Percentiles rank a stretch among this genome's conserved stretches.
phyloP scores from a whole-genome alignment of 2,329 filamentous ascomycete genomes.

The Mollisiaceae sp. region DNA sequence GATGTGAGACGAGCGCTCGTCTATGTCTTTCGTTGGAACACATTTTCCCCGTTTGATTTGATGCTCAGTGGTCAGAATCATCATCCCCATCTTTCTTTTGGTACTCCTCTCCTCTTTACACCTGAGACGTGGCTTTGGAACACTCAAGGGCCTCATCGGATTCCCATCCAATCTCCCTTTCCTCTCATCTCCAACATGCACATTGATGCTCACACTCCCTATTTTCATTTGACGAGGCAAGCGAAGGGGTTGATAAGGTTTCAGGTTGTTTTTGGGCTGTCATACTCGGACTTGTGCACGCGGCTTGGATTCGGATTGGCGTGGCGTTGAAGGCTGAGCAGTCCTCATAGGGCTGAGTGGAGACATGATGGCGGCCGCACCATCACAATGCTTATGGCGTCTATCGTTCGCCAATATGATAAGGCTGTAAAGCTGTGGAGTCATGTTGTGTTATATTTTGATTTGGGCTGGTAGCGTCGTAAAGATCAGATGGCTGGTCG shows the following conservation, averaged over 20 bases:
- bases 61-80: neutral
- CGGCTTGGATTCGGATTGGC: neutral
- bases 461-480: neutral
- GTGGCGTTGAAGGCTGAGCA: neutral
- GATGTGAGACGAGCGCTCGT: neutral
- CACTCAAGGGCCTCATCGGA: neutral
- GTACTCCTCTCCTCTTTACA: neutral
- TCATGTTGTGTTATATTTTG: too few relatives aligned
- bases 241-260: conserved; percentile 4
- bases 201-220: neutral
- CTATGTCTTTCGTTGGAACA: neutral
- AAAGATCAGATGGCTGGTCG: neutral
- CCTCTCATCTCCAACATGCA: neutral
- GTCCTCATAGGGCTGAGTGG: neutral
- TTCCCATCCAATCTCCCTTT: neutral
- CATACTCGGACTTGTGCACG: neutral
- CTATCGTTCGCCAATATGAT: too few relatives aligned
- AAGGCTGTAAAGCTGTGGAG: too few relatives aligned
- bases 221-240: neutral
- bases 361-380: neutral
- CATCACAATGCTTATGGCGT: too few relatives aligned
- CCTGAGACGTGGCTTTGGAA: neutral
- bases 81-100: neutral
- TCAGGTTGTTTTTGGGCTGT: neutral
- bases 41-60: neutral